Evolutionary conservation across 192 early-diverging fungal genomes (phyloP).

Genomic region (Entomortierella lignicola): DNA sequence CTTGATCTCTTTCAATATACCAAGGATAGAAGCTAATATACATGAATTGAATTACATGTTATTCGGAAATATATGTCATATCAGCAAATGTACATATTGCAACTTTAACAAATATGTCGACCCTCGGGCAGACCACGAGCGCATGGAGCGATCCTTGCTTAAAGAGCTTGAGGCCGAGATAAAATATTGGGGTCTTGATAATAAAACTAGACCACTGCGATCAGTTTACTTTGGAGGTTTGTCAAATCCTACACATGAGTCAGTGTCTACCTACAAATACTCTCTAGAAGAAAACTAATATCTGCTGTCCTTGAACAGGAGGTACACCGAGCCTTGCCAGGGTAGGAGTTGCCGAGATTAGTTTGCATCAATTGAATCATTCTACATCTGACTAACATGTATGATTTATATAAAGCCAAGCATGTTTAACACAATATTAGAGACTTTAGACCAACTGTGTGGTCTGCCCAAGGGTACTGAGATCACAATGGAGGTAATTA

Average conservation of each 20-base stretch:
- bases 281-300: neutral
- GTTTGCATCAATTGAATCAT: neutral
- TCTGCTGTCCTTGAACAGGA: constrained; percentile 13
- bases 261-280: too few species aligned
- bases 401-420: too few species aligned
- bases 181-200: constrained; percentile 35
- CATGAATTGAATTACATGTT: too few species aligned
- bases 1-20: neutral
- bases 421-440: constrained; percentile 52
- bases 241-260: too few species aligned
- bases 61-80: too few species aligned
- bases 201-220: constrained; percentile 37
- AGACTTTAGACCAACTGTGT: constrained; percentile 41
- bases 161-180: constrained; percentile 56
- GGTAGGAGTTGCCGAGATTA: neutral
- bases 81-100: constrained; percentile 67
- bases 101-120: constrained; percentile 71
- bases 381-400: too few species aligned
- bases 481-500: constrained; percentile 65
- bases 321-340: constrained; percentile 63
- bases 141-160: constrained; percentile 54
- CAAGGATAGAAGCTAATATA: neutral
- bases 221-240: constrained; percentile 67
- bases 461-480: constrained; percentile 49
- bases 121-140: constrained; percentile 55